phyloP scores from a whole-genome alignment of 352 stramenopile genomes.

The Thalassiosira exigua region DNA sequence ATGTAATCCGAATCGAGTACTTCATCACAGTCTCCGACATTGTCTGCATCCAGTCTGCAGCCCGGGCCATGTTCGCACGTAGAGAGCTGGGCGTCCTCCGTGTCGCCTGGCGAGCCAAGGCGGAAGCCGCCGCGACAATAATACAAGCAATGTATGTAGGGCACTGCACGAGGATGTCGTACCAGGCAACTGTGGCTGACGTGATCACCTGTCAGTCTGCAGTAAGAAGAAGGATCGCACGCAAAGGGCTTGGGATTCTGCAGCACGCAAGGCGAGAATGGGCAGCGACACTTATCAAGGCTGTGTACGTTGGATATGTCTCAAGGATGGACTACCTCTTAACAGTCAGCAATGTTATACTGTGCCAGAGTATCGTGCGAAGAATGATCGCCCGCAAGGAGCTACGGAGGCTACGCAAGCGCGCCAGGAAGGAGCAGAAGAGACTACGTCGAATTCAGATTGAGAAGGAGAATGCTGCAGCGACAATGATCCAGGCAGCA shows the following conservation, averaged over 20 bases:
- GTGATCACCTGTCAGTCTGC: conserved; percentile 15
- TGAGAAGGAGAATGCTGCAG: neutral
- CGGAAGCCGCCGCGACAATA: conserved; percentile 22
- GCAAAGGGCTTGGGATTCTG: neutral
- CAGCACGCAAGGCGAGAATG: too few relatives aligned
- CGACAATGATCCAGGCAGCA: conserved; percentile 10
- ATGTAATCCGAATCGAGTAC: conserved; percentile 19
- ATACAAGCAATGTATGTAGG: conserved; percentile 8
- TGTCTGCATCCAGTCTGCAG: neutral
- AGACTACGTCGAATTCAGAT: neutral
- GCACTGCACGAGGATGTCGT: conserved; percentile 16
- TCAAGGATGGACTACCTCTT: neutral
- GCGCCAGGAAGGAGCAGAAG: neutral
- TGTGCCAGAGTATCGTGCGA: neutral
- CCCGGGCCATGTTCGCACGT: neutral
- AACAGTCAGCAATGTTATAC: neutral
- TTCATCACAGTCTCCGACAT: conserved; percentile 14
- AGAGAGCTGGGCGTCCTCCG: neutral
- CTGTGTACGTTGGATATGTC: neutral
- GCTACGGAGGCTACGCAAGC: neutral
- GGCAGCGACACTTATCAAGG: neutral
- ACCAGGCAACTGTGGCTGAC: conserved; percentile 5
- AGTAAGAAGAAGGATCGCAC: conserved; percentile 8
- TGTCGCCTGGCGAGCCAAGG: neutral
- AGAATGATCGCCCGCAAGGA: neutral